Percentiles rank a stretch among this genome's conserved stretches.
Evolutionary conservation across 2,329 filamentous ascomycete species (phyloP).

Genomic region (Ophiocordyceps robertsii): DNA sequence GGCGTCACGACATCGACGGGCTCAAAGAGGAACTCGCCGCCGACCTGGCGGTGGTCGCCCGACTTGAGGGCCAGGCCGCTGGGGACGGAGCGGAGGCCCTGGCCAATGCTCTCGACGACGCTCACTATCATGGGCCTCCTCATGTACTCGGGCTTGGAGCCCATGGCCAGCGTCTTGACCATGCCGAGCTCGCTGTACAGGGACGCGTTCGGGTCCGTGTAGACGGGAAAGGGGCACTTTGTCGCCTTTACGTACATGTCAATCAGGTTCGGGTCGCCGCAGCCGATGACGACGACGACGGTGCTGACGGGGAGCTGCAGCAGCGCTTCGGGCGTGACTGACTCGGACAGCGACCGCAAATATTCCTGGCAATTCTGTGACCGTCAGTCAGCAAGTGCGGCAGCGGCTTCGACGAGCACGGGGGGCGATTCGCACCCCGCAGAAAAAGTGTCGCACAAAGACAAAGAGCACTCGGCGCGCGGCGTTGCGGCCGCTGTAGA

Average conservation of each 20-base stretch:
- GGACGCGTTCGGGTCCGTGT: constrained; percentile 56
- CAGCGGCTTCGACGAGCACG: background rate
- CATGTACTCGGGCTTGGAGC: constrained; percentile 50
- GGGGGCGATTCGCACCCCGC: constrained; percentile 45
- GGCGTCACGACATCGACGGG: constrained; percentile 31
- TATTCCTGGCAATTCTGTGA: constrained; percentile 64
- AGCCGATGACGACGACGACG: constrained; percentile 58
- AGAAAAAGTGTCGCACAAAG: constrained; percentile 72
- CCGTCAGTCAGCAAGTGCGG: background rate
- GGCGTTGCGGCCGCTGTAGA: constrained; percentile 43
- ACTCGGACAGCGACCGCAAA: constrained; percentile 45
- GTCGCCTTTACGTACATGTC: constrained; percentile 50
- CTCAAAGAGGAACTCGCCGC: constrained; percentile 70
- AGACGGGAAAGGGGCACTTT: constrained; percentile 58
- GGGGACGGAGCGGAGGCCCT: constrained; percentile 45
- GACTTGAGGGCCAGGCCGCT: constrained; percentile 46
- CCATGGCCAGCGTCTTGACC: constrained; percentile 48
- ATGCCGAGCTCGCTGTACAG: constrained; percentile 58
- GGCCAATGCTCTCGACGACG: constrained; percentile 38
- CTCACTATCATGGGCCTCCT: constrained; percentile 37
- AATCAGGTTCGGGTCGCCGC: constrained; percentile 56
- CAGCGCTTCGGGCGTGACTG: constrained; percentile 38
- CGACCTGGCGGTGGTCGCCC: constrained; percentile 55
- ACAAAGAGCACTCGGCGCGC: constrained; percentile 51
- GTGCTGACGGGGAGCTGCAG: constrained; percentile 40